Base-by-base conservation (phyloP, 768 basidiomycete species). In the Lactifluus subvellereus region DNA sequence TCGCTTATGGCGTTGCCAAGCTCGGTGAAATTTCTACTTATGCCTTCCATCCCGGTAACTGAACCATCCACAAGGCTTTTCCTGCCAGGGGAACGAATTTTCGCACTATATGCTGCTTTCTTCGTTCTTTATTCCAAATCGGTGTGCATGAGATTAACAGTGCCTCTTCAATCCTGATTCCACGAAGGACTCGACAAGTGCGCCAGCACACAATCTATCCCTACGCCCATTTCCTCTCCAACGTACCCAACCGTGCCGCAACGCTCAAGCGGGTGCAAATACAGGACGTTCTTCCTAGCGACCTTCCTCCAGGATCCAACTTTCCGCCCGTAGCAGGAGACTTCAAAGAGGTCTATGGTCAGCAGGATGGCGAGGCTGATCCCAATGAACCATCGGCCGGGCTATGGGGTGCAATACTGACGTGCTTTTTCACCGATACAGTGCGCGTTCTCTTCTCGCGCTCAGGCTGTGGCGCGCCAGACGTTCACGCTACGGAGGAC, bases 381-480 rank as follows among this genome's bases (percentile, higher is more conserved):
- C 75, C 80, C 35, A 77, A 80, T 37, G 86, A 88, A 64, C 84
- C 87, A 4, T 90, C 93, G 55, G 76, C 82, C 2, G 91, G 88
- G 11, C 74, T 83, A 67, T 98, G 93, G 93, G 86, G 96, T 67
- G 90, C 89, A 0, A 81, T 98, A 7, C 73, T 97, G 66, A 98
- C 94, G 1, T 98, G 94, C 72, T 98, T 98, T 80, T 98, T 98
- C 78, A 87, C 98, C 54, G 95, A 99, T 71, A 97, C 94, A 4
- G 94, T 93, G 68, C 65, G 82, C 69, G 1, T 7, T 35, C 37
- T 58, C 14, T 8, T 59, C 18, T 56, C 27, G n/a, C 18, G n/a
- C n/a, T n/a, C n/a, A n/a, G n/a, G 16, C 16, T 38, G 54, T 18
- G 32, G 22, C 49, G 16, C 33, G 30, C 11, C 45, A 30, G n/a